These are phyloP conservation scores for Tuber indicum DNA, from an alignment of 495 filamentous ascomycete genomes.

Conservation along the genomic window DNA sequence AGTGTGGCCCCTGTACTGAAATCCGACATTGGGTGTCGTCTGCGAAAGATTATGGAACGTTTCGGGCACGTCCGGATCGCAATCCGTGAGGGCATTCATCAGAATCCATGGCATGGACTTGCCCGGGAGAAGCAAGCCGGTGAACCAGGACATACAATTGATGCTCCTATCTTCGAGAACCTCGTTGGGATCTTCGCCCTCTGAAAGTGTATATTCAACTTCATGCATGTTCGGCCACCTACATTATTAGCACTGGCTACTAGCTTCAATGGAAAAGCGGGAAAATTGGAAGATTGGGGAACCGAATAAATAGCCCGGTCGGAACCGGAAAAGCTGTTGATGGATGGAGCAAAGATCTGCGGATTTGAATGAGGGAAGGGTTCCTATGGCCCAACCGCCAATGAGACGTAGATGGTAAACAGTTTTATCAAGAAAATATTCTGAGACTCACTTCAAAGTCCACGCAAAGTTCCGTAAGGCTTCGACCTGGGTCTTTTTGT, in stretches of 20 bases:
- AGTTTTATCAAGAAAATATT: conserved; percentile 20
- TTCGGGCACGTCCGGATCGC: conserved; percentile 57
- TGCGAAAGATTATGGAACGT: conserved; percentile 57
- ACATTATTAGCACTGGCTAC: conserved; percentile 11
- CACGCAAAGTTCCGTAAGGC: conserved; percentile 60
- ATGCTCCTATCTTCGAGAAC: conserved; percentile 56
- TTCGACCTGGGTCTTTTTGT: conserved; percentile 58
- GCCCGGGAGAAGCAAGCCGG: conserved; percentile 63
- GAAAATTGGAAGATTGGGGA: not conserved
- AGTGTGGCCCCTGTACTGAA: conserved; percentile 63
- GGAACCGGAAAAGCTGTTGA: not conserved
- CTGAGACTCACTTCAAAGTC: conserved; percentile 52
- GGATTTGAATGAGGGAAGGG: conserved; percentile 1
- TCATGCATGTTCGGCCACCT: conserved; percentile 62
- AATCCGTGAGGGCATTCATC: conserved; percentile 67
- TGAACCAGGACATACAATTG: conserved; percentile 66
- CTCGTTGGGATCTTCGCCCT: conserved; percentile 50
- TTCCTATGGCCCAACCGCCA: conserved; percentile 3
- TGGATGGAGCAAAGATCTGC: conserved; percentile 12
- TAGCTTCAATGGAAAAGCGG: not conserved
- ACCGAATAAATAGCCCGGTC: not conserved
- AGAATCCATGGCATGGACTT: conserved; percentile 61
- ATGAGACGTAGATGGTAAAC: conserved; percentile 10
- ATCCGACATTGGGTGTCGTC: conserved; percentile 57
- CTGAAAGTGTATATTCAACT: conserved; percentile 54